Evolutionary conservation across 2,329 filamentous ascomycete genomes (phyloP), one percentile per base, ranked within the genome.

Genomic region (Aureobasidium sp.): DNA sequence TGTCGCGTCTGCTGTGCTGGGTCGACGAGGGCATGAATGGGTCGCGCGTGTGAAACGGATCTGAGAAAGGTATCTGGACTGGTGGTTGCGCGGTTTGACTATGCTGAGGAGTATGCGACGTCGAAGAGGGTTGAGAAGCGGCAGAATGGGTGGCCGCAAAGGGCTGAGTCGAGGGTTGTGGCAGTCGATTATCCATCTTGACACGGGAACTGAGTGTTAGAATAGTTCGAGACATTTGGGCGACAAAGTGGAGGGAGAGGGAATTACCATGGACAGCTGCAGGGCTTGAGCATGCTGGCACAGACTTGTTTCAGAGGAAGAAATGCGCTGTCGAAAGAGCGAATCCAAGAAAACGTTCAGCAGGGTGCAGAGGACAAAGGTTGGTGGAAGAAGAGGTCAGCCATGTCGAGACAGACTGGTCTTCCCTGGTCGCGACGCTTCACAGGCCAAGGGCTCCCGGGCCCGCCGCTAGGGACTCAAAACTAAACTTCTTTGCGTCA

Each of bases 31-130:
- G 74, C 42, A 78, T 68, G 67, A 80, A 81, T 11, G 78, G 76
- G 66, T 80, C 78, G 70, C 76, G 75, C 62, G 72, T 75, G 53
- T 74, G 70, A 61, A 78, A 79, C 27, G 78, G 76, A 65, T 80
- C 78, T 61, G 74, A 68, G 68, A 76, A 78, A 49, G 78, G 76
- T 50, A 76, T 73, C 64, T 79, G 77, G 42, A 76, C 67, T 11
- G 76, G 73, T 41, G 76, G 71, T 53, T 72, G 72, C 36, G 73
- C 71, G n/a, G 70, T 68, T 25, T 67, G 66, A 45, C 69, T 67
- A 57, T 64, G 64, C 60, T 66, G 68, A 27, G 73, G 67, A 39
- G 74, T 67, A 41, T 73, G 67, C 58, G 75, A 76, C 66, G 65
- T 67, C 42, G 73, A 66, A 45, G 71, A 71, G 11, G 74, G 63